Conservation (phyloP, 2,329 filamentous ascomycete species). For the Sporothrix schenckii region DNA sequence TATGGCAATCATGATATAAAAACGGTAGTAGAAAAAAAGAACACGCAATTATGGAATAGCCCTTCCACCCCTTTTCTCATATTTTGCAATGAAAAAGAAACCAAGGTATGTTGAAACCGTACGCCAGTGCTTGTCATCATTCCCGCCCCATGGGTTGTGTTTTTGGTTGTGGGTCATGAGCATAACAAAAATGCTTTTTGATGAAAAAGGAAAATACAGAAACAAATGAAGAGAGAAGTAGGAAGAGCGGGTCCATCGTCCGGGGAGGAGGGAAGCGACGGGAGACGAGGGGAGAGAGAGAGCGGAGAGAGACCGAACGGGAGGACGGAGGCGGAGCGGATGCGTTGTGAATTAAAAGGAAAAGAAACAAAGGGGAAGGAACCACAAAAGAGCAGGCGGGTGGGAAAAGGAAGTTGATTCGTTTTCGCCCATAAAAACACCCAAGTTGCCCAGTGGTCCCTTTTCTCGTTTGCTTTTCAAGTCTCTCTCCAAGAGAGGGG, state of each 20-base stretch:
- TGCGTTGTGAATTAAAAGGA: neutral
- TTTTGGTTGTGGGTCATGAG: constrained; percentile 30
- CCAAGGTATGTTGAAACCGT: constrained; percentile 39
- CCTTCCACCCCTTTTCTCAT: constrained; percentile 20
- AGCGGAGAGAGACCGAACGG: neutral
- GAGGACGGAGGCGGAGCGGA: constrained; percentile 1
- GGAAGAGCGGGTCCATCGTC: neutral
- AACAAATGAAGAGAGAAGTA: constrained; percentile 1
- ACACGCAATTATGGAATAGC: constrained; percentile 12
- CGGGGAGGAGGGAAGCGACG: constrained; percentile 21
- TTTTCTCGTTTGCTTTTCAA: neutral
- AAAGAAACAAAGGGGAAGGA: neutral
- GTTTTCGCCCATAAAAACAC: constrained; percentile 3
- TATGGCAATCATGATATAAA: neutral
- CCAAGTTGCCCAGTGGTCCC: neutral
- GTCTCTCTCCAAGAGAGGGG: neutral
- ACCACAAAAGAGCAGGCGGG: constrained; percentile 23
- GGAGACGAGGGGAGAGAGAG: neutral
- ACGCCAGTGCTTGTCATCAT: constrained; percentile 37
- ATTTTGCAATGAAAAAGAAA: constrained; percentile 27
- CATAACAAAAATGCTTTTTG: constrained; percentile 35
- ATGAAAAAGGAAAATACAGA: neutral
- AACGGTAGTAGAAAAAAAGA: neutral
- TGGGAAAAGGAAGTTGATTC: constrained; percentile 29
- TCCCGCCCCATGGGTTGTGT: constrained; percentile 13